A percentile compares a stretch with the other conserved stretches of the same genome.
Evolutionary conservation across 306 rosid genomes (phyloP).

Genomic region (Oxytropis ochrocephala): DNA sequence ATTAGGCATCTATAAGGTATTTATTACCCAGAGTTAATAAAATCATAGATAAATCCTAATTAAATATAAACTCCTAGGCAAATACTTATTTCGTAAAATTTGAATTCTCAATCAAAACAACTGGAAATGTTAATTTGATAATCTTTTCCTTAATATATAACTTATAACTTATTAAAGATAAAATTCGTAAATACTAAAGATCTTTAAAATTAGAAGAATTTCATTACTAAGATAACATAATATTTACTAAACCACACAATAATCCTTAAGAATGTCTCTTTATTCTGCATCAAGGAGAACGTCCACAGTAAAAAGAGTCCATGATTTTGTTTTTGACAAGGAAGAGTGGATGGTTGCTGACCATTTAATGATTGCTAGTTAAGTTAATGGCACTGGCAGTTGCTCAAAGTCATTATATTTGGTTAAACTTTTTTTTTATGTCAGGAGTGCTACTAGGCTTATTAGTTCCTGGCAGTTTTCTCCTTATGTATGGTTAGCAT

Average conservation of each 20-base stretch:
- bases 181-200: neutral
- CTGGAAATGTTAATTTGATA: too few relatives aligned
- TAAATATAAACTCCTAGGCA: neutral
- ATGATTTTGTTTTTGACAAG: neutral
- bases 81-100: neutral
- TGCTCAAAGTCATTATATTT: neutral
- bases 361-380: neutral
- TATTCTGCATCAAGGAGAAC: neutral
- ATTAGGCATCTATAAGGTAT: neutral
- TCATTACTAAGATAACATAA: neutral
- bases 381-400: neutral
- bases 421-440: neutral
- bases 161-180: too few relatives aligned
- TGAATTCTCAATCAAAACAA: neutral
- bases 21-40: neutral
- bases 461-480: neutral
- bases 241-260: neutral
- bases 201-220: neutral
- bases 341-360: neutral
- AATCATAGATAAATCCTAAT: neutral
- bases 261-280: neutral
- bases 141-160: too few relatives aligned
- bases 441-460: neutral
- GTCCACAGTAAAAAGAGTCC: neutral
- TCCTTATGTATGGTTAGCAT: neutral